Base-by-base conservation (phyloP, 805 yeast species). In the Brettanomyces sp. region DNA sequence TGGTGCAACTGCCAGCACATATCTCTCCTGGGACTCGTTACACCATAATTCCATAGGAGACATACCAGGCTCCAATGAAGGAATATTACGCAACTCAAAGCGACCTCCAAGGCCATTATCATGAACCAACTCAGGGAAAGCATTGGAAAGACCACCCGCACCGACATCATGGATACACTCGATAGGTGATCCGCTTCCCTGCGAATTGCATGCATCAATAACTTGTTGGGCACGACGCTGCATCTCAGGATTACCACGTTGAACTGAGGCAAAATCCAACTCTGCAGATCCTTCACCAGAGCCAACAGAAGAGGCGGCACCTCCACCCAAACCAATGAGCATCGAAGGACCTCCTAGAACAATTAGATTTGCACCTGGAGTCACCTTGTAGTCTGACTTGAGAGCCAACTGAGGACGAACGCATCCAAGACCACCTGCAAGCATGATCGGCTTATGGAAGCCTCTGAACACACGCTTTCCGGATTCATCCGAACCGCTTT, bases 1-100 rank as follows among this genome's bases (percentile, higher is more conserved):
- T 45, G 86, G 86, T 13, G 88, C 76, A 51, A 93, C 95, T 53
- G 96, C 98, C 56, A 93, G 67, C 23, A 93, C 99, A 58, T 90
- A 93, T 66, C 99, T 82, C 67, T 93, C 99, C 70, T 93, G 99
- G 2, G 98, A 93, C 69, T 93, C 99, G 58, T 95, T 91, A 77
- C 99, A 93, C 99, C 99, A 93, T 52, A 93, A 88, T 71, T 93
- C 99, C 95, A 93, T 87, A 46, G 99, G 98, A 4, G 98, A 91
- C 97, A 93, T 88, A 48, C 97, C 95, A 42, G 96, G 95, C 66
- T 93, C 99, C 53, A 89, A 76, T 35, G 89, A 82, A 47, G 95
- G 77, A 47, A 93, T 83, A 46, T 90, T 85, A 67, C 99, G 80
- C 53, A 93, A 74, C 66, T 93, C 96, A 52, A 93, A 93, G 52